phyloP scores from a whole-genome alignment of 768 basidiomycete genomes.

The Fomitopsis serialis region DNA sequence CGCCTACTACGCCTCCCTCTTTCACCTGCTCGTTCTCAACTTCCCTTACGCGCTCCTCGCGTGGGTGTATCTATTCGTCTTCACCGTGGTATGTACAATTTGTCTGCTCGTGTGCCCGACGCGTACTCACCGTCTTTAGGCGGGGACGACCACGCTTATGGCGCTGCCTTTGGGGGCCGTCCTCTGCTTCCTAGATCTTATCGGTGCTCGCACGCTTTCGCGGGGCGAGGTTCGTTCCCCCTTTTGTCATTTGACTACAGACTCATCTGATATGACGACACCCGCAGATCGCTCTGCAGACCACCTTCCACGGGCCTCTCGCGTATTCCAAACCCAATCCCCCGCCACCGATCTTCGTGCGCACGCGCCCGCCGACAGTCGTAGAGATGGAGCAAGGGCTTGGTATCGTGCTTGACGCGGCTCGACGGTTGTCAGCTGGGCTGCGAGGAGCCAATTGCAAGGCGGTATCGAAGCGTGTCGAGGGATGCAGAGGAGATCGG shows the following conservation, averaged over 20 bases:
- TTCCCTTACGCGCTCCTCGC: slow-evolving; percentile 75
- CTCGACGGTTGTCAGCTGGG: no score
- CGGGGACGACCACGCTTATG: slow-evolving; percentile 75
- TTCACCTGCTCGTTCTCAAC: slow-evolving; percentile 70
- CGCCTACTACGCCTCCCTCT: slow-evolving; percentile 59
- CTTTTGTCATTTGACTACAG: no score
- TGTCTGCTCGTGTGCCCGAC: background rate
- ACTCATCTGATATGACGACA: slow-evolving; percentile 1
- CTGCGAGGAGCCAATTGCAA: no score
- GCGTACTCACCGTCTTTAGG: slow-evolving; percentile 32
- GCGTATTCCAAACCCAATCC: slow-evolving; percentile 59
- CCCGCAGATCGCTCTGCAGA: slow-evolving; percentile 57
- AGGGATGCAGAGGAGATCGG: slow-evolving; percentile 1
- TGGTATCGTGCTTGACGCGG: slow-evolving; percentile 33
- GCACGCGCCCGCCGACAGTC: slow-evolving; percentile 42
- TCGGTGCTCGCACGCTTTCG: slow-evolving; percentile 69
- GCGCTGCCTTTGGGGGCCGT: slow-evolving; percentile 74
- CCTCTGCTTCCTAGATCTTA: slow-evolving; percentile 69
- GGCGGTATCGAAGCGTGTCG: no score
- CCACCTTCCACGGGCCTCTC: slow-evolving; percentile 62
- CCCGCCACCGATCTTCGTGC: slow-evolving; percentile 73
- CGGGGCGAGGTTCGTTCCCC: slow-evolving; percentile 53
- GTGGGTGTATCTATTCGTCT: slow-evolving; percentile 77
- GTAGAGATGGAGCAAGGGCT: slow-evolving; percentile 40
- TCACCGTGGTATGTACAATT: slow-evolving; percentile 61